Evolutionary conservation across 1,284 basidiomycete species (phyloP).

Genomic region (Cutaneotrichosporon cutaneum): DNA sequence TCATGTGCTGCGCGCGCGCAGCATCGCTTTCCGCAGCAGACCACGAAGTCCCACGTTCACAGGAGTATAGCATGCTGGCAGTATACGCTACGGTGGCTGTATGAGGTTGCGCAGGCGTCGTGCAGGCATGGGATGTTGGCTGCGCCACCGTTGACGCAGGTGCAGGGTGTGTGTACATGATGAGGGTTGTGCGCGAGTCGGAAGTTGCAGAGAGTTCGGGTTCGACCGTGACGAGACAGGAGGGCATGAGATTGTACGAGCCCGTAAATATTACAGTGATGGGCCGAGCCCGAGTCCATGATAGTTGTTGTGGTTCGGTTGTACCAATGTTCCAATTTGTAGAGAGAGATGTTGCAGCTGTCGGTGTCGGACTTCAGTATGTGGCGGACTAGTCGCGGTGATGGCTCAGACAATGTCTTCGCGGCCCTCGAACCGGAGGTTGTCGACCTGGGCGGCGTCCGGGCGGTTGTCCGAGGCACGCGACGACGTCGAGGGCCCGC

Average conservation of each 20-base stretch:
- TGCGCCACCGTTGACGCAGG: neutral
- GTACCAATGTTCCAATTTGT: neutral
- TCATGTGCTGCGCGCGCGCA: neutral
- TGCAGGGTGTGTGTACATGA: neutral
- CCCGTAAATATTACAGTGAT: neutral
- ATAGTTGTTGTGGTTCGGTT: neutral
- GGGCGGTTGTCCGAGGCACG: neutral
- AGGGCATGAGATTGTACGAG: neutral
- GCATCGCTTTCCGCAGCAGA: neutral
- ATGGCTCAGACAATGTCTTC: conserved; percentile 16
- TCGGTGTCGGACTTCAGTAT: neutral
- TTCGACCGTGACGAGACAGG: neutral
- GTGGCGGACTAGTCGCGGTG: neutral
- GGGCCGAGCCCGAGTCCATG: conserved; percentile 6
- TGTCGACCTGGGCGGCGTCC: conserved; percentile 6
- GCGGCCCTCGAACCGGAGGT: conserved; percentile 5
- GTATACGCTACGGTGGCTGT: neutral
- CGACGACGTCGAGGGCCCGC: conserved; percentile 13
- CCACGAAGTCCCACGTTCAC: neutral
- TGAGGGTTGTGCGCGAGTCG: neutral
- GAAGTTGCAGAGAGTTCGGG: neutral
- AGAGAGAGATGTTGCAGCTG: neutral
- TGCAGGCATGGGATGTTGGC: neutral
- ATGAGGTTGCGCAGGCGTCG: neutral
- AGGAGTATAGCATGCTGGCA: neutral